A percentile compares a stretch with the other conserved stretches of the same genome.
phyloP scores from a whole-genome alignment of 2,329 filamentous ascomycete genomes.

The Xylogone sp. region DNA sequence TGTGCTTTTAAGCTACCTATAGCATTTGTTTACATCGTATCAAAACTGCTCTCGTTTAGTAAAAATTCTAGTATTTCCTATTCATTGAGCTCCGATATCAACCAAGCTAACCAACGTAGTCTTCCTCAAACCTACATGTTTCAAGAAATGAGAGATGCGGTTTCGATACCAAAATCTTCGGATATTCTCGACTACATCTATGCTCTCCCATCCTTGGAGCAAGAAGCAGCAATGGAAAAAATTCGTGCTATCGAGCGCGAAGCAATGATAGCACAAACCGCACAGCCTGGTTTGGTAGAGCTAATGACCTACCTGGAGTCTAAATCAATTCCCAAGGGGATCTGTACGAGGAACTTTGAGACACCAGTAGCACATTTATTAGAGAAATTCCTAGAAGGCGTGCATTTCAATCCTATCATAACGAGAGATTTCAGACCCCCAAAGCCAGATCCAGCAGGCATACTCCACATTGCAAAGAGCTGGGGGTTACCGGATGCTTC shows the following conservation, averaged over 20 bases:
- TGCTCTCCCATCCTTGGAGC: conserved; percentile 58
- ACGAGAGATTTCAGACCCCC: conserved; percentile 78
- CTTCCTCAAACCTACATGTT: conserved; percentile 97
- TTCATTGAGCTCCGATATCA: too few species aligned
- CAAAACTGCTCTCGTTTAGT: too few species aligned
- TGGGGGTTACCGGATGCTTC: conserved; percentile 51
- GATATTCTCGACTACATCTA: conserved; percentile 93
- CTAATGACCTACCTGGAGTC: conserved; percentile 81
- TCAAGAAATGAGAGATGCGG: conserved; percentile 70
- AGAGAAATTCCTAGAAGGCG: conserved; percentile 64
- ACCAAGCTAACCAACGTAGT: too few species aligned
- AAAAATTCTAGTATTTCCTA: conserved; percentile 1
- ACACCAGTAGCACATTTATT: conserved; percentile 72
- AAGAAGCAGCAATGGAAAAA: conserved; percentile 63
- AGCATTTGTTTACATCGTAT: too few species aligned
- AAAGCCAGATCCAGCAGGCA: conserved; percentile 85
- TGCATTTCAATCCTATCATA: conserved; percentile 72
- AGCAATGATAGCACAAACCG: conserved; percentile 75
- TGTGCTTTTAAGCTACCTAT: too few species aligned
- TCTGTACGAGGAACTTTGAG: conserved; percentile 94
- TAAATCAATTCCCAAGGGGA: conserved; percentile 67
- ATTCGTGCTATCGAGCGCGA: conserved; percentile 76
- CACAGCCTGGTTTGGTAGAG: conserved; percentile 73
- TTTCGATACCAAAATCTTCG: conserved; percentile 65
- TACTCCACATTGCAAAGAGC: conserved; percentile 74